Percentiles rank a stretch among this genome's conserved stretches.
phyloP scores from a whole-genome alignment of 2,329 filamentous ascomycete species.

The Colletotrichum caudatum region DNA sequence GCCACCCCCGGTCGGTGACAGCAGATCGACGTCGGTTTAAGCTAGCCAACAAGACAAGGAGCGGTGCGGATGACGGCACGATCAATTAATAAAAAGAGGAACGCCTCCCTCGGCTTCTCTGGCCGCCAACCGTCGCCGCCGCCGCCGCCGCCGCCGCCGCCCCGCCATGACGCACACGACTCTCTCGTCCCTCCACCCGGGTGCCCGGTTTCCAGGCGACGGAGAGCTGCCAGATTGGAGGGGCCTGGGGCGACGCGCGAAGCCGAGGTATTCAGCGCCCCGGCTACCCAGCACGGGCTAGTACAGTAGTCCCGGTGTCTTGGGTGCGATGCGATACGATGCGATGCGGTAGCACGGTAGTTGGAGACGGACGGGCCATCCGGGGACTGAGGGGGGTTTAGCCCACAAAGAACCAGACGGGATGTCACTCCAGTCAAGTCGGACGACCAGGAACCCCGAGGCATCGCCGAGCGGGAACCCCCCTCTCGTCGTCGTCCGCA shows the following conservation, averaged over 20 bases:
- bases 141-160: neutral
- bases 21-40: neutral
- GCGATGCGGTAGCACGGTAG: neutral
- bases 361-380: neutral
- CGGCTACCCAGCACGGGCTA: too few species aligned
- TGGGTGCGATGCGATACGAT: neutral
- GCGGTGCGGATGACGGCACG: neutral
- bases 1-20: neutral
- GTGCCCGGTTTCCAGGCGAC: neutral
- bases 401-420: neutral
- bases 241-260: neutral
- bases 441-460: neutral
- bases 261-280: neutral
- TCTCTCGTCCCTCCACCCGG: neutral
- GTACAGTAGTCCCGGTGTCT: too few species aligned
- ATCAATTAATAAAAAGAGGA: neutral
- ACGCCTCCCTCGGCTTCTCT: neutral
- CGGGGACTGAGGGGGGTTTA: neutral
- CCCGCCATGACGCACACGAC: slow-evolving; percentile 13
- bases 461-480: neutral
- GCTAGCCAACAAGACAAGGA: neutral
- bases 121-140: neutral
- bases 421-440: neutral
- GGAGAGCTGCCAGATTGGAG: neutral
- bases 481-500: neutral